These are phyloP conservation scores for Gastrodia elata DNA, from an alignment of 106 monocot species.

Conservation along the genomic window DNA sequence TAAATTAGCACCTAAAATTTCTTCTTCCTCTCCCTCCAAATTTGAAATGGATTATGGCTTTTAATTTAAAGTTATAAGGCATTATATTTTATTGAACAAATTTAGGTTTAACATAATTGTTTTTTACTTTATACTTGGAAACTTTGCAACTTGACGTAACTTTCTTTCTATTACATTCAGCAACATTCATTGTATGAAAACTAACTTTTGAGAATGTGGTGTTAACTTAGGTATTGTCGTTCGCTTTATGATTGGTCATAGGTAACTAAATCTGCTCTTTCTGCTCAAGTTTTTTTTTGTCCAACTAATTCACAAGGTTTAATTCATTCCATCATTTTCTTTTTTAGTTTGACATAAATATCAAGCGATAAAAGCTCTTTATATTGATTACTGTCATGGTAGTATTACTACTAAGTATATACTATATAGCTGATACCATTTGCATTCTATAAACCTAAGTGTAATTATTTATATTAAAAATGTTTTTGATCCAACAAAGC, in stretches of 20 bases:
- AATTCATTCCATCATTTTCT: not conserved
- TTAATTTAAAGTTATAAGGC: too few relatives aligned
- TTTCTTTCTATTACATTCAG: not conserved
- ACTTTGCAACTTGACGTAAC: not conserved
- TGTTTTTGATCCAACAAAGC: too few relatives aligned
- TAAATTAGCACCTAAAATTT: not conserved
- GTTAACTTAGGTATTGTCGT: conserved; percentile 7
- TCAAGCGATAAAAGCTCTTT: not conserved
- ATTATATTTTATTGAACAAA: too few relatives aligned
- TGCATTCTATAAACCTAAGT: too few relatives aligned
- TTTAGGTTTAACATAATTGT: not conserved
- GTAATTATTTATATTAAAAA: too few relatives aligned
- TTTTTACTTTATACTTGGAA: not conserved
- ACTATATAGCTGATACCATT: not conserved
- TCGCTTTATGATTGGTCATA: conserved; percentile 12
- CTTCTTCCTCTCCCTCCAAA: not conserved
- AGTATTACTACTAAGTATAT: not conserved
- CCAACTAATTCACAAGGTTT: not conserved
- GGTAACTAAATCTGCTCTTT: not conserved
- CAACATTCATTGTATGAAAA: not conserved
- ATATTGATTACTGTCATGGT: not conserved
- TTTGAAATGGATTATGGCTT: too few relatives aligned
- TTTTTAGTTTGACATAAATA: conserved; percentile 3
- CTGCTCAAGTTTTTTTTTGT: not conserved
- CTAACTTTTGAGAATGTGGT: not conserved